Conservation (phyloP, 2,329 filamentous ascomycete genomes). For the Cladophialophora yegresii region DNA sequence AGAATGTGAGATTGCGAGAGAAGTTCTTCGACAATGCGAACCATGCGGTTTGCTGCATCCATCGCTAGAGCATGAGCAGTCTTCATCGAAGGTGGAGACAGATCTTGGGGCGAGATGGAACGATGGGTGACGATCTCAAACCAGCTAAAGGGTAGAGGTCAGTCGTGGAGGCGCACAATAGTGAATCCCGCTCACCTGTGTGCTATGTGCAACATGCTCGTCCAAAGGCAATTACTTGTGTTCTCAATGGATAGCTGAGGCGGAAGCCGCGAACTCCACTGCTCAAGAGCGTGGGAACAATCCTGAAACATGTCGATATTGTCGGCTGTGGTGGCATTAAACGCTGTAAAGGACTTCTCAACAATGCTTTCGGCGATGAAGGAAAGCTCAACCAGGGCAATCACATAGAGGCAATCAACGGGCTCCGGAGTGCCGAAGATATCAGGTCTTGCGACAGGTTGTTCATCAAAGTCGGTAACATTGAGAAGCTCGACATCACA, state of each 20-base stretch:
- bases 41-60: conserved; percentile 33
- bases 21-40: conserved; percentile 35
- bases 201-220: conserved; percentile 30
- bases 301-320: conserved; percentile 29
- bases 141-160: conserved; percentile 17
- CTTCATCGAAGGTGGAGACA: conserved; percentile 28
- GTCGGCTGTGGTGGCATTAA: conserved; percentile 24
- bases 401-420: conserved; percentile 27
- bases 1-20: conserved; percentile 26
- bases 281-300: conserved; percentile 27
- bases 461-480: conserved; percentile 35
- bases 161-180: background rate
- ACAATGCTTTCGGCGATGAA: conserved; percentile 27
- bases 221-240: conserved; percentile 26
- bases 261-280: conserved; percentile 25
- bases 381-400: conserved; percentile 30
- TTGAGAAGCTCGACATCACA: conserved; percentile 38
- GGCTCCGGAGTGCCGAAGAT: conserved; percentile 24
- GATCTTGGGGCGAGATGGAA: conserved; percentile 27
- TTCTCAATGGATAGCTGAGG: conserved; percentile 20
- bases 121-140: conserved; percentile 31
- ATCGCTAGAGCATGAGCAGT: conserved; percentile 25
- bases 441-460: conserved; percentile 16
- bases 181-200: conserved; percentile 22
- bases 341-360: conserved; percentile 28